Evolutionary conservation across 1,284 basidiomycete genomes (phyloP).

Genomic region (Phylloporus sp.): DNA sequence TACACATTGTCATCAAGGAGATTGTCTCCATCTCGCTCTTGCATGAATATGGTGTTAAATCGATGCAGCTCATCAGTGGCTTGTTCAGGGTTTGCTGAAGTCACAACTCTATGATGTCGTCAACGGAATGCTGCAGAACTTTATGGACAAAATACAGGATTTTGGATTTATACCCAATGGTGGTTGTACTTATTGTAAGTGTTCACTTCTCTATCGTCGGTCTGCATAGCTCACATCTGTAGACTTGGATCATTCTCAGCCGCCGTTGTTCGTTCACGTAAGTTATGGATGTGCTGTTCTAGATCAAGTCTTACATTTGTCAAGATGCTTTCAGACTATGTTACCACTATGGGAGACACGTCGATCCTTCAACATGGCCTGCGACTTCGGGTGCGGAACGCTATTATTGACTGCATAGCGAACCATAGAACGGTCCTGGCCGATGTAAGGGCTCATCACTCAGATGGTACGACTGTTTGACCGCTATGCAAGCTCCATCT

Average conservation of each 20-base stretch:
- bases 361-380: slow-evolving; percentile 67
- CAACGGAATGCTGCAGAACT: slow-evolving; percentile 83
- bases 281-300: slow-evolving; percentile 17
- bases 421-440: slow-evolving; percentile 52
- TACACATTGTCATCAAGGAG: slow-evolving; percentile 89
- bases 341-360: slow-evolving; percentile 61
- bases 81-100: slow-evolving; percentile 80
- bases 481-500: slow-evolving; percentile 71
- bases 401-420: slow-evolving; percentile 38
- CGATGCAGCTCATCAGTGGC: slow-evolving; percentile 57
- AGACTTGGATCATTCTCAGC: slow-evolving; percentile 90
- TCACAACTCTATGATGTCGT: slow-evolving; percentile 77
- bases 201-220: slow-evolving; percentile 8
- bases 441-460: slow-evolving; percentile 77
- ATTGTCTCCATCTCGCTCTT: slow-evolving; percentile 79
- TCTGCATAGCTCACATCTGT: neutral
- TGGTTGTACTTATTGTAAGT: slow-evolving; percentile 77
- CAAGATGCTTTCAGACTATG: slow-evolving; percentile 72
- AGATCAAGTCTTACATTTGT: slow-evolving; percentile 4
- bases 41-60: slow-evolving; percentile 88
- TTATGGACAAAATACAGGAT: slow-evolving; percentile 87
- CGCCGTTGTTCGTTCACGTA: slow-evolving; percentile 83
- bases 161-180: slow-evolving; percentile 94
- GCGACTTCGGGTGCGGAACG: slow-evolving; percentile 74
- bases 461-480: slow-evolving; percentile 76